Evolutionary conservation across 129 eudicot species (phyloP).

Genomic region (Pseudognaphalium luteoalbum): DNA sequence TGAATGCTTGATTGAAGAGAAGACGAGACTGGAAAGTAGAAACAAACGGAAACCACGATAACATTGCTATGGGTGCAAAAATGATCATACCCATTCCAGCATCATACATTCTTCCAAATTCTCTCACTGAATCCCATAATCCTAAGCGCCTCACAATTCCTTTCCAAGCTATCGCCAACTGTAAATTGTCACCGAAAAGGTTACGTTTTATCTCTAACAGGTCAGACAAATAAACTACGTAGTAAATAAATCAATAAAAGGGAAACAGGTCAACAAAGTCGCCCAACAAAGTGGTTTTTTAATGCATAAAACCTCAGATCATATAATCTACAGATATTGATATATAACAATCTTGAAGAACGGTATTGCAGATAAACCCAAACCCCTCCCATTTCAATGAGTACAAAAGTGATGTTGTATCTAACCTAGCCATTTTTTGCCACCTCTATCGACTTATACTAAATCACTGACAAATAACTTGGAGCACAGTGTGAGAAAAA

Average conservation of each 20-base stretch:
- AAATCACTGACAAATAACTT: not conserved
- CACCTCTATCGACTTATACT: not conserved
- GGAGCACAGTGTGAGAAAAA: not conserved
- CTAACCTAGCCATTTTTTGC: not conserved
- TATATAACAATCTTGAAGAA: not conserved
- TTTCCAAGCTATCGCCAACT: constrained; percentile 89
- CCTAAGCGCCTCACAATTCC: constrained; percentile 65
- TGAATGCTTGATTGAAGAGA: constrained; percentile 96
- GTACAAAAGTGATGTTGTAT: not conserved
- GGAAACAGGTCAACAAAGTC: constrained; percentile 5
- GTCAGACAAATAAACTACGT: not conserved
- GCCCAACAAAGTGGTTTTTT: not conserved
- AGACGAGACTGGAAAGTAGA: constrained; percentile 98
- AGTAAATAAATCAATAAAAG: not conserved
- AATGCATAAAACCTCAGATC: not conserved
- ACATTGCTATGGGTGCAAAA: constrained; percentile 85
- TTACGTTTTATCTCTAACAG: not conserved
- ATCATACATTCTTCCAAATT: constrained; percentile 96
- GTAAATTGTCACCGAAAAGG: constrained; percentile 17
- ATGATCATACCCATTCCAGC: constrained; percentile 97
- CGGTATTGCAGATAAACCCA: not conserved
- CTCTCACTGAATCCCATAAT: constrained; percentile 88
- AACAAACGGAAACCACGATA: constrained; percentile 96
- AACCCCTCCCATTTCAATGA: not conserved
- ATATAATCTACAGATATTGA: not conserved